Percentiles rank a stretch among this genome's conserved stretches.
phyloP scores from a whole-genome alignment of 2,329 filamentous ascomycete genomes.

The Chaetomiaceae sp. region DNA sequence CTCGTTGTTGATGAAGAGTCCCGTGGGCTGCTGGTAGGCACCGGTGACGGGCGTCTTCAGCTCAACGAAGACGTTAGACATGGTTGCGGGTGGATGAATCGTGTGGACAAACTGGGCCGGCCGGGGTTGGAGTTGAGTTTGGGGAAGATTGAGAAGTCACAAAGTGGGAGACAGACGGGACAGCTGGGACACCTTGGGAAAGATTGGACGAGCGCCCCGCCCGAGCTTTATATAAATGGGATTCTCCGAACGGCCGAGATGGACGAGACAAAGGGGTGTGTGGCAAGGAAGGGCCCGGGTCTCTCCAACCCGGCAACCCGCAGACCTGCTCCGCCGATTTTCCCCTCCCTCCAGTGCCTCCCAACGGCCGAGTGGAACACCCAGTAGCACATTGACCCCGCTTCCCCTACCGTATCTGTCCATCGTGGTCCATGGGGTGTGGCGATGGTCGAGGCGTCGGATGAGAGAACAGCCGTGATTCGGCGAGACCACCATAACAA shows the following conservation, averaged over 20 bases:
- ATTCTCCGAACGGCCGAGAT: not conserved
- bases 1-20: conserved; percentile 87
- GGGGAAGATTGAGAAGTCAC: too few relatives aligned
- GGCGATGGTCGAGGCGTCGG: not conserved
- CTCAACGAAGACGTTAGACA: conserved; percentile 42
- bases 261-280: conserved; percentile 2
- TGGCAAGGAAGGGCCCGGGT: not conserved
- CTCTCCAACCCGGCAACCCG: not conserved
- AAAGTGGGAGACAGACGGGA: not conserved
- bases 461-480: not conserved
- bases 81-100: conserved; percentile 20
- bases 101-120: not conserved
- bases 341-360: not conserved
- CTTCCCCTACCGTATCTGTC: too few relatives aligned
- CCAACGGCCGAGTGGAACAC: conserved; percentile 14
- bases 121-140: not conserved
- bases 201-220: conserved; percentile 2
- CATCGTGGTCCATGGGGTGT: not conserved
- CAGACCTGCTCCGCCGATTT: not conserved
- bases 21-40: conserved; percentile 55
- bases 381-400: too few relatives aligned
- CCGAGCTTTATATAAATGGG: conserved; percentile 9
- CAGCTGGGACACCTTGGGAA: not conserved
- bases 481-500: not conserved
- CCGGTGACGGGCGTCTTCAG: conserved; percentile 66